A percentile compares a stretch with the other conserved stretches of the same genome.
Evolutionary conservation across 2,329 filamentous ascomycete genomes (phyloP).

Genomic region (Ilyonectria sp.): DNA sequence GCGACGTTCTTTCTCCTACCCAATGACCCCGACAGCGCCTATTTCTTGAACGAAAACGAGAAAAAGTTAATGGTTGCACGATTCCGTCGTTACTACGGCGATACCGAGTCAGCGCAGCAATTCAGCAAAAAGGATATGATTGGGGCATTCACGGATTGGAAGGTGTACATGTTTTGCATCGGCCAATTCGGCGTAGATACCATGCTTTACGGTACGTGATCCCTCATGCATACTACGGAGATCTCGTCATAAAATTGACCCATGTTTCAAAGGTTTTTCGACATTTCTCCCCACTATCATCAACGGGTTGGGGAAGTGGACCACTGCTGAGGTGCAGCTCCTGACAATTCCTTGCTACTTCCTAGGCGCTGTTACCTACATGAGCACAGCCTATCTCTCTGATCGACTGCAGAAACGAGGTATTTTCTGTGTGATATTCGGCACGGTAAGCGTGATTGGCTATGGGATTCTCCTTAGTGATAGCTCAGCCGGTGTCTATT

Average conservation of each 20-base stretch:
- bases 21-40: conserved; percentile 62
- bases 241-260: no score
- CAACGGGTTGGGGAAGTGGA: conserved; percentile 65
- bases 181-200: conserved; percentile 73
- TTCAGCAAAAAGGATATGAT: conserved; percentile 68
- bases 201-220: conserved; percentile 67
- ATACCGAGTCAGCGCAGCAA: conserved; percentile 47
- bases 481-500: no score
- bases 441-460: conserved; percentile 65
- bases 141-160: conserved; percentile 70
- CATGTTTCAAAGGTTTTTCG: conserved; percentile 54
- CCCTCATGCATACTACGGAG: no score
- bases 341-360: conserved; percentile 78
- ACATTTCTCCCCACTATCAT: conserved; percentile 79
- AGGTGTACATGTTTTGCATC: conserved; percentile 73
- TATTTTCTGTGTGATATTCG: conserved; percentile 67
- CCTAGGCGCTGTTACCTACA: conserved; percentile 72
- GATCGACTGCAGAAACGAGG: conserved; percentile 71
- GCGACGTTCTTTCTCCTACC: conserved; percentile 49
- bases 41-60: conserved; percentile 70
- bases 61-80: conserved; percentile 44
- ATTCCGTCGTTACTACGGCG: conserved; percentile 44
- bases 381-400: conserved; percentile 69
- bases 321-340: conserved; percentile 66
- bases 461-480: conserved; percentile 66